Evolutionary conservation across 371 early-diverging fungal genomes (phyloP).

Genomic region (Apophysomyces trapeziformis): DNA sequence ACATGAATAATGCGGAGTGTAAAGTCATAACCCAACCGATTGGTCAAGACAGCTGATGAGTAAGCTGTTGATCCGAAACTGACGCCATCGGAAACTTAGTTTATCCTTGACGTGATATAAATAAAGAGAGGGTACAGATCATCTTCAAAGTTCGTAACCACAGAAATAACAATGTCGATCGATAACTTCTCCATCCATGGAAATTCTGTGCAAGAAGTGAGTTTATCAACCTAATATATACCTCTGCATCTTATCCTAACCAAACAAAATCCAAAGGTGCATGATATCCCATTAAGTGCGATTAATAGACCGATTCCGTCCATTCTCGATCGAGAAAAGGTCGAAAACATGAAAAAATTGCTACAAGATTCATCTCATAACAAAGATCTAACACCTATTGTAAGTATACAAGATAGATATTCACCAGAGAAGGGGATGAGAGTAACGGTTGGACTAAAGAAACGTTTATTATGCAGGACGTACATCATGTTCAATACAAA

Average conservation of each 20-base stretch:
- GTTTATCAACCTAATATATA: not conserved
- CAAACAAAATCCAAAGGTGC: conserved; percentile 23
- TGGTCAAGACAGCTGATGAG: not conserved
- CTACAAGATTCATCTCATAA: conserved; percentile 32
- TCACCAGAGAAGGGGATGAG: not conserved
- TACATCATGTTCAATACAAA: conserved; percentile 46
- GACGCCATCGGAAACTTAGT: not conserved
- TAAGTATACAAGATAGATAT: conserved; percentile 15
- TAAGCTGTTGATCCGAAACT: not conserved
- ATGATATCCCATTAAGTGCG: conserved; percentile 47
- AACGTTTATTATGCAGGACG: conserved; percentile 27
- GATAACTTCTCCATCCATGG: conserved; percentile 54
- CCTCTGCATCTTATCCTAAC: not conserved
- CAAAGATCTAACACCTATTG: conserved; percentile 51
- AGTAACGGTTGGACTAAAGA: not conserved
- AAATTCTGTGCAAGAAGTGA: conserved; percentile 36
- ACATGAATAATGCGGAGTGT: too few species aligned
- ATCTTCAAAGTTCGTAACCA: not conserved
- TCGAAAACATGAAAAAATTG: conserved; percentile 40
- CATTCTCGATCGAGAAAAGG: conserved; percentile 45
- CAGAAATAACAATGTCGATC: conserved; percentile 8
- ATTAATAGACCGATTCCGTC: conserved; percentile 53
- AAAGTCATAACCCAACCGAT: not conserved
- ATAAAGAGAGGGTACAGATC: not conserved
- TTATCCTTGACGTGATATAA: not conserved